Conservation (phyloP, 2,329 filamentous ascomycete species). For the Venturia pyrina region DNA sequence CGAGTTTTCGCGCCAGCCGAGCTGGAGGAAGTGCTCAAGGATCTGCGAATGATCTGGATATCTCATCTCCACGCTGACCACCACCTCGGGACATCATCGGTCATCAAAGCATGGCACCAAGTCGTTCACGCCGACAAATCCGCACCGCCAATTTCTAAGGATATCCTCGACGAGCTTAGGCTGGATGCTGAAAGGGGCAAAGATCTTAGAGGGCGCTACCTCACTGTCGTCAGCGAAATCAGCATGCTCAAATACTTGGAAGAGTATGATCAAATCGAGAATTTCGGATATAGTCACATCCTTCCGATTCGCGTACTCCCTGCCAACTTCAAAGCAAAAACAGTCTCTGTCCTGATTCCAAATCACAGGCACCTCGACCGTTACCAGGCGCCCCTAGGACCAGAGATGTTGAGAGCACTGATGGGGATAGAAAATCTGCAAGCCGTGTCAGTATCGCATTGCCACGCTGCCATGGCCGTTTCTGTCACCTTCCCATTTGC, state of each 20-base stretch:
- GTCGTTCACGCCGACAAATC: conserved; percentile 39
- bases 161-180: background rate
- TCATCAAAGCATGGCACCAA: conserved; percentile 73
- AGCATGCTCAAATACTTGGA: conserved; percentile 67
- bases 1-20: conserved; percentile 59
- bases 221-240: conserved; percentile 59
- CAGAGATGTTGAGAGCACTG: conserved; percentile 17
- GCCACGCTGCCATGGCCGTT: conserved; percentile 65
- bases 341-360: background rate
- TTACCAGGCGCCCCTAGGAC: background rate
- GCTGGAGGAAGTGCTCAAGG: conserved; percentile 59
- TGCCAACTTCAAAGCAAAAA: conserved; percentile 15
- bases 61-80: conserved; percentile 95
- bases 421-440: conserved; percentile 59
- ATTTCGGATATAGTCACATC: conserved; percentile 58
- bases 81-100: conserved; percentile 70
- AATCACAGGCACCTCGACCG: background rate
- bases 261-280: conserved; percentile 71
- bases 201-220: conserved; percentile 20
- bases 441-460: conserved; percentile 64
- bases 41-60: conserved; percentile 80
- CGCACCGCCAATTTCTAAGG: background rate
- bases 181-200: background rate
- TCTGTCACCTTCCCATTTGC: conserved; percentile 67
- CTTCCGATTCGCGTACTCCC: conserved; percentile 37